Base-by-base conservation (phyloP, 2,329 filamentous ascomycete genomes). In the Ascochyta rabiei region DNA sequence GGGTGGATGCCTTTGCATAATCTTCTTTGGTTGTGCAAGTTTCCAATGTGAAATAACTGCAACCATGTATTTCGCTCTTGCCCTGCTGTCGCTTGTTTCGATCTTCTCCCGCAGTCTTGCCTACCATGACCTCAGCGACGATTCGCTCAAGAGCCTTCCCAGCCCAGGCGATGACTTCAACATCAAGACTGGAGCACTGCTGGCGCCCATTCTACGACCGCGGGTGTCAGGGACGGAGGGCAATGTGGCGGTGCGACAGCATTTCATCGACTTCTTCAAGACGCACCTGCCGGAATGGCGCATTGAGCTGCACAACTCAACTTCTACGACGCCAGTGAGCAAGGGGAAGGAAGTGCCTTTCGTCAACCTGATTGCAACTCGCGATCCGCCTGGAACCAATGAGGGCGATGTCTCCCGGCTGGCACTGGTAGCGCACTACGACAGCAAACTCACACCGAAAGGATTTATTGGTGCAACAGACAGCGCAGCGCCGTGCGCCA, bases 401-500 rank as follows among this genome's bases (percentile, higher is more conserved):
- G 73, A 79, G 0, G 93, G 93, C 1, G 88, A 97, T 61, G 90
- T 96, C 3, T 87, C 87, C 26, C 82, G 93, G 45, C 78, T 99
- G 72, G 93, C 91, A 6, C 81, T 99, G 56, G 95, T 93, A 13
- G 95, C 95, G 21, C 95, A 99, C 74, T 98, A 96, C 74, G 95
- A 99, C 71, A 95, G 89, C 74, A 89, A 96, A 76, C 82, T 89
- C 59, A 82, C 82, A 26, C 95, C 93, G 0, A 79, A 87, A 54
- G 93, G 91, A 1, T 99, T 99, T 74, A 90, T 99, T 59, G 95
- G 95, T 0, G 95, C 93, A 0, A 95, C 86, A 12, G 95, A 99
- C 71, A 97, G 92, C 67, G 95, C 95, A 1, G 95, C 90, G 16
- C 93, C 95, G 15, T 98, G 93, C 75, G 95, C 95, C 0, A 93